Evolutionary conservation across 805 yeast genomes (phyloP), one percentile per base, ranked within the genome.

Genomic region (Suhomyces canberraensis): DNA sequence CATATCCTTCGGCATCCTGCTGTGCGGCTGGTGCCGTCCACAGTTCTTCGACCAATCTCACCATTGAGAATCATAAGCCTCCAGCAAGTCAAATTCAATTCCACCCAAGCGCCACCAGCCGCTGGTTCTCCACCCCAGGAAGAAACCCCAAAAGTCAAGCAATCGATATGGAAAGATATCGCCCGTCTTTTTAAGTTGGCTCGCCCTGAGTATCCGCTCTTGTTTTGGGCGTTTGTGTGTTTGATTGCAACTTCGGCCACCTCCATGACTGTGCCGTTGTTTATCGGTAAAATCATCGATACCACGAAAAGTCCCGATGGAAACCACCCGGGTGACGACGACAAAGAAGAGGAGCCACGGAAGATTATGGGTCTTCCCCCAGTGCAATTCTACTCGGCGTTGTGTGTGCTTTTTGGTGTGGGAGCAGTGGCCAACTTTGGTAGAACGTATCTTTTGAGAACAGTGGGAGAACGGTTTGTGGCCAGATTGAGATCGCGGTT

Each of bases 271-370:
- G 68, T 91, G 29, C 98, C 98, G 6, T 66, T 82, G 30, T 71
- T 87, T 16, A 84, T 91, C 39, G 98, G 98, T 21, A 84, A 84
- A 51, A 80, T 90, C 33, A 73, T 91, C 15, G 98, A 90, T 57
- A 74, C 81, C 2, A 79, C 84, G 4, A 73, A 64, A 35, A 63
- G 59, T 2, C 41, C 45, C 3, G 20, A 19, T 3, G 27, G 27
- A 25, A 6, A 11, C 6, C n/a, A 11, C 6, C 6, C n/a, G 8
- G 14, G 13, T 18, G 18, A 14, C 3, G n/a, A n/a, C 17, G 18
- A 47, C 16, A 18, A 29, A 5, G 39, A 24, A 9, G 15, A 15
- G 6, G 31, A 25, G 9, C 28, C 32, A 9, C 18, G 15, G 5
- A 19, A 25, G 3, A 49, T 64, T 11, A 73, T 74, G 41, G 95